These are phyloP conservation scores for Allantophomopsis cytisporea DNA, from an alignment of 2,329 filamentous ascomycete genomes.

Conservation along the genomic window DNA sequence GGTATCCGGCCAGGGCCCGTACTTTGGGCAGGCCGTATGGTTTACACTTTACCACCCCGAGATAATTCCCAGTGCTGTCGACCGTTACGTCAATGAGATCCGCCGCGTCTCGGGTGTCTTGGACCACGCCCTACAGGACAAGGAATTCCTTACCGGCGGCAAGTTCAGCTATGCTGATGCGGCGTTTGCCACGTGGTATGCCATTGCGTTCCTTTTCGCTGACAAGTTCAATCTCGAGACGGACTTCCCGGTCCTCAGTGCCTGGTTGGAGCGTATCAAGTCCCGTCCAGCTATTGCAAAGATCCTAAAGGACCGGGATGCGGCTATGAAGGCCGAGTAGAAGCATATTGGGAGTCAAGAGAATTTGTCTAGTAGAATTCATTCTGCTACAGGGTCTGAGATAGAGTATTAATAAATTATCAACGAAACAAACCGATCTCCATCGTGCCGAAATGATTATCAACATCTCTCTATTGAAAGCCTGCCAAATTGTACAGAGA, in stretches of 20 bases:
- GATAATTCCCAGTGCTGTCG: constrained; percentile 24
- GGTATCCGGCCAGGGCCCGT: constrained; percentile 19
- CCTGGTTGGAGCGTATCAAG: constrained; percentile 7
- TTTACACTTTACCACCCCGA: constrained; percentile 19
- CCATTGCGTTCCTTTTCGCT: constrained; percentile 4
- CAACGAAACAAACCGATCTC: no score
- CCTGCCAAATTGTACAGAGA: no score
- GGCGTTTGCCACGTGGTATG: constrained; percentile 8
- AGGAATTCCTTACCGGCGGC: constrained; percentile 22
- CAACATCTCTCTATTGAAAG: no score
- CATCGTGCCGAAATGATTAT: no score
- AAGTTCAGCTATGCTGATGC: constrained; percentile 24
- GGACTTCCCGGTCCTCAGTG: constrained; percentile 7
- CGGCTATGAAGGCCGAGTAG: neutral
- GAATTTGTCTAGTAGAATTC: no score
- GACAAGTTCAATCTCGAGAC: constrained; percentile 7
- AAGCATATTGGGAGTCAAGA: no score
- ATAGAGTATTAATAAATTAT: no score
- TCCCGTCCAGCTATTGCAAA: constrained; percentile 3
- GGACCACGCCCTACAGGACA: constrained; percentile 21
- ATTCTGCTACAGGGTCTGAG: no score
- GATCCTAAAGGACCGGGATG: no score
- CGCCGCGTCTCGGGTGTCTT: constrained; percentile 21
- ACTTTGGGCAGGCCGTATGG: constrained; percentile 21
- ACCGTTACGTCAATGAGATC: constrained; percentile 30